Evolutionary conservation across 192 early-diverging fungal genomes (phyloP).

Genomic region (Neocallimastix lanati): DNA sequence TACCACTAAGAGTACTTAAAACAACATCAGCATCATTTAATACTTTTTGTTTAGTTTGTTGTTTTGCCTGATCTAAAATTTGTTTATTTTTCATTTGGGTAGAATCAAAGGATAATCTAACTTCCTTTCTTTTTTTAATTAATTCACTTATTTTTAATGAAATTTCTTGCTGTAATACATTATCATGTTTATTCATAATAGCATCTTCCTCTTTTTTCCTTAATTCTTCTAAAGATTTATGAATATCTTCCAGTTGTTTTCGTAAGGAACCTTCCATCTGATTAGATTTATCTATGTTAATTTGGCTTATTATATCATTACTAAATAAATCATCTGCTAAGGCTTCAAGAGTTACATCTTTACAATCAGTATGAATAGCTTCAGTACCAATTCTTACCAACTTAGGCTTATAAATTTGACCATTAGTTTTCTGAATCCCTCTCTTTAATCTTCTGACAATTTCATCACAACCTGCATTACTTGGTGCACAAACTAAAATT

Average conservation of each 20-base stretch:
- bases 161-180: neutral
- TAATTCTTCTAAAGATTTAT: constrained; percentile 12
- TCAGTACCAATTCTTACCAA: constrained; percentile 76
- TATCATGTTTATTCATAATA: neutral
- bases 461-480: constrained; percentile 91
- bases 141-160: constrained; percentile 9
- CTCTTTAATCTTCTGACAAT: constrained; percentile 67
- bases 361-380: constrained; percentile 49
- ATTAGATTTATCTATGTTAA: constrained; percentile 2
- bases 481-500: constrained; percentile 78
- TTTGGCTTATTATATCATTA: constrained; percentile 5
- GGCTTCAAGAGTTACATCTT: constrained; percentile 52
- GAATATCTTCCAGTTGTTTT: constrained; percentile 6
- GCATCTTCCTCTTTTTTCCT: constrained; percentile 1
- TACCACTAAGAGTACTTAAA: constrained; percentile 60
- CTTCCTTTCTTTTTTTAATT: constrained; percentile 12
- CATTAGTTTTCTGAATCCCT: constrained; percentile 44
- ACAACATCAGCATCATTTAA: constrained; percentile 65
- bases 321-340: constrained; percentile 28
- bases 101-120: neutral
- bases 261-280: constrained; percentile 4
- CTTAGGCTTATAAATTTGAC: constrained; percentile 35
- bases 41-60: constrained; percentile 39
- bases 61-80: constrained; percentile 23
- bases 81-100: constrained; percentile 1